Base-by-base conservation (phyloP, 176 grass and related monocot species). In the Avena eriantha region DNA sequence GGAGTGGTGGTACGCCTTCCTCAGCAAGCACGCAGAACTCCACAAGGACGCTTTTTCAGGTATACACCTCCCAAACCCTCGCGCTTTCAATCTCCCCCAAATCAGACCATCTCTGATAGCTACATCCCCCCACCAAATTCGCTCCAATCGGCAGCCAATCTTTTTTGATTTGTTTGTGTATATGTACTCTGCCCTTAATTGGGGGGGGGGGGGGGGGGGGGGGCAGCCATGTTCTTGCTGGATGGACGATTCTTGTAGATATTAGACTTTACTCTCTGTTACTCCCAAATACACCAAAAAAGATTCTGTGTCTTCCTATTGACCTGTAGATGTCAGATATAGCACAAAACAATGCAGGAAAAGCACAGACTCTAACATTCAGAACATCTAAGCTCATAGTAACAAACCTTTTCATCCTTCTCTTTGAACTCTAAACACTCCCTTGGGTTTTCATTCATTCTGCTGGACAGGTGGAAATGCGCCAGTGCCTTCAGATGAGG, bases 1-100 rank as follows among this genome's bases (percentile, higher is more conserved):
- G 22, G 96, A 98, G 84, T 96, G 96, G 96, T 96, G 96, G 96
- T 91, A 96, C 88, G 47, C 56, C 90, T 98, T 98, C 89, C 90
- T 87, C 47, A 77, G 73, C 79, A 98, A 94, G 87, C 84, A 91
- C 72, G 73, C 14, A 47, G 73, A 76, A 19, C 73, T 76, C 73
- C 73, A 76, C 75, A 96, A 94, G 84, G 88, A 86, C 65, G 75
- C 77, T 29, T 84, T 91, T 69, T 80, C 66, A 55, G 77, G 90
- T 94, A 92, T 22, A 6, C 34, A 56, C 63, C 55, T 26, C 34
- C 18, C 56, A 10, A 59, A 34, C 36, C 54, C 74, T 66, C 65
- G 21, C 71, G 7, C 33, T 80, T 70, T 24, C 17, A 54, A 55
- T 24, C 47, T 65, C 19, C 72, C 16, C 66, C 16, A 29, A 50